A percentile compares a stretch with the other conserved stretches of the same genome.
These are phyloP conservation scores for Odonthalia washingtoniensis DNA, from an alignment of 31 red algal genomes.

Conservation along the genomic window DNA sequence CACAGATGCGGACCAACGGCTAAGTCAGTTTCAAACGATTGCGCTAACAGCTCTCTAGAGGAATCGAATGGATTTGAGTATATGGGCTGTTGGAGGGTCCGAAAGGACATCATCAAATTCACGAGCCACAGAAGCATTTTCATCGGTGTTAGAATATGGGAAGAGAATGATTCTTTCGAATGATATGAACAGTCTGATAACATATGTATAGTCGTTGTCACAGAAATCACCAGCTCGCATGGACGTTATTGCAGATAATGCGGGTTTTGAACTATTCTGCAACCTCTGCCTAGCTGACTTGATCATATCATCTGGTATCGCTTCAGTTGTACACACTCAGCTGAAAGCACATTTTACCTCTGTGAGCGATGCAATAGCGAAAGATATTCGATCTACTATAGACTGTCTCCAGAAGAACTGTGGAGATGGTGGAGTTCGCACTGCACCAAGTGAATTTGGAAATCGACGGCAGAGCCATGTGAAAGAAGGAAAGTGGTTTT, in stretches of 20 bases:
- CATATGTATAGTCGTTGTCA: conserved; percentile 54
- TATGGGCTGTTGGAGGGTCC: conserved; percentile 87
- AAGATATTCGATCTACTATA: conserved; percentile 79
- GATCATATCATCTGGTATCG: conserved; percentile 67
- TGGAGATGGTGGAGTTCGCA: neutral
- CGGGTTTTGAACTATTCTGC: conserved; percentile 96
- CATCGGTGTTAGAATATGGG: conserved; percentile 43
- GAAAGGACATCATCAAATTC: conserved; percentile 1
- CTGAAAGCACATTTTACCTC: conserved; percentile 93
- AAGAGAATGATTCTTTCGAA: conserved; percentile 80
- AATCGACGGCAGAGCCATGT: conserved; percentile 75
- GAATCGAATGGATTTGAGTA: conserved; percentile 90
- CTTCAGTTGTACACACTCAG: conserved; percentile 72
- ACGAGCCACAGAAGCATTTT: conserved; percentile 35
- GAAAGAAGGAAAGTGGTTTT: conserved; percentile 58
- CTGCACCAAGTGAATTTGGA: conserved; percentile 37
- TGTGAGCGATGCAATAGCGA: conserved; percentile 93
- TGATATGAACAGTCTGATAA: conserved; percentile 56
- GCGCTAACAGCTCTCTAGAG: conserved; percentile 86
- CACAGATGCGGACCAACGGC: neutral
- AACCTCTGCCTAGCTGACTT: conserved; percentile 91
- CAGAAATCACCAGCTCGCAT: conserved; percentile 37
- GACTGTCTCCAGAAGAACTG: conserved; percentile 49
- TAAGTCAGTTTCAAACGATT: conserved; percentile 65
- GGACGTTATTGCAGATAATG: conserved; percentile 97